phyloP scores from a whole-genome alignment of 2,329 filamentous ascomycete species.

The Delphinella strobiligena region DNA sequence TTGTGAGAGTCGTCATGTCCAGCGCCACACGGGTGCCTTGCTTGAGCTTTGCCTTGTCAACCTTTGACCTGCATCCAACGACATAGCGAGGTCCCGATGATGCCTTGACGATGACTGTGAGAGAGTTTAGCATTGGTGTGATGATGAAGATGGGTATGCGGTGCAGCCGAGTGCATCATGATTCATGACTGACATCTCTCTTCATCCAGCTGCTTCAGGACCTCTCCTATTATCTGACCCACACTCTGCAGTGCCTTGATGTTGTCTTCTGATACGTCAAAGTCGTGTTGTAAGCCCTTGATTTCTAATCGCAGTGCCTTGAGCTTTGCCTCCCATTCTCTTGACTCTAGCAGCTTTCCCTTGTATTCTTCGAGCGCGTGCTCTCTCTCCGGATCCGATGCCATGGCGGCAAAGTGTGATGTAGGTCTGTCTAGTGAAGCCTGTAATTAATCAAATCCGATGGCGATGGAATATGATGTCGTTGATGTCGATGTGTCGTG shows the following conservation, averaged over 20 bases:
- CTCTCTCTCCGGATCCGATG: constrained; percentile 36
- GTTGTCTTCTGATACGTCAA: constrained; percentile 95
- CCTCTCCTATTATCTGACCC: constrained; percentile 97
- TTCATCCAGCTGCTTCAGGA: constrained; percentile 96
- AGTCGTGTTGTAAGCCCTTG: constrained; percentile 88
- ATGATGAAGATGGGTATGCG: not conserved
- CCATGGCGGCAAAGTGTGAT: constrained; percentile 12
- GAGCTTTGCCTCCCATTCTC: constrained; percentile 97
- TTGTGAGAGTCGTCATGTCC: constrained; percentile 98
- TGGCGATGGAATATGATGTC: not conserved
- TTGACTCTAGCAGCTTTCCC: constrained; percentile 62
- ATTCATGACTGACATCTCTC: constrained; percentile 90
- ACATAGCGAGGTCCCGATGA: constrained; percentile 96
- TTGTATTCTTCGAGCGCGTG: constrained; percentile 42
- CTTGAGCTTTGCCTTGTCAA: constrained; percentile 94
- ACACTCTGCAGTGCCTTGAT: constrained; percentile 99
- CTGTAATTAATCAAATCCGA: not conserved
- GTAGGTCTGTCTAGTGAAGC: not conserved
- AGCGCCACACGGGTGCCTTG: constrained; percentile 95
- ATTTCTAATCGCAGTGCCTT: constrained; percentile 91
- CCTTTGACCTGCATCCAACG: constrained; percentile 94
- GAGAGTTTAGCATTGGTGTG: not conserved
- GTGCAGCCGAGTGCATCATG: too few relatives aligned
- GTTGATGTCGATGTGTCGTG: not conserved
- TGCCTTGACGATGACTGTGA: constrained; percentile 88